Evolutionary conservation across 2,329 filamentous ascomycete species (phyloP).

Genomic region (Diaporthe vexans): DNA sequence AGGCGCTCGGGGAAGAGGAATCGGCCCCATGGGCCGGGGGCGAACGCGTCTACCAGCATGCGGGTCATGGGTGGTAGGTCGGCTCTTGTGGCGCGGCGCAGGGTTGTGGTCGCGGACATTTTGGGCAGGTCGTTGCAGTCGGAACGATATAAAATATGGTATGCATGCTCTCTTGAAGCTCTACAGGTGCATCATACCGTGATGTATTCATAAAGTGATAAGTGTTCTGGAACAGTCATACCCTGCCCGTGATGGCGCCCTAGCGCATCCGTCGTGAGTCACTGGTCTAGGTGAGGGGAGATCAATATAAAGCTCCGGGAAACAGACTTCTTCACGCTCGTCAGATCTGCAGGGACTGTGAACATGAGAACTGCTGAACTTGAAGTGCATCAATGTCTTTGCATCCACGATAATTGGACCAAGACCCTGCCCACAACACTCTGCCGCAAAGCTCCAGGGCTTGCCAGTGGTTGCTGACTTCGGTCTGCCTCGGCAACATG

Average conservation of each 20-base stretch:
- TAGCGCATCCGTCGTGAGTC: not conserved
- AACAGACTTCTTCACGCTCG: not conserved
- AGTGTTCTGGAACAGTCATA: conserved; percentile 1
- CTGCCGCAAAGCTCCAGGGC: too few species aligned
- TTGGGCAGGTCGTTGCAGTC: not conserved
- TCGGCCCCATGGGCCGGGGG: conserved; percentile 33
- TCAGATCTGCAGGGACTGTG: not conserved
- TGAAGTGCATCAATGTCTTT: too few species aligned
- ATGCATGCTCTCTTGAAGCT: not conserved
- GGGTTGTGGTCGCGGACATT: not conserved
- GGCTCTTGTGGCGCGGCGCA: conserved; percentile 24
- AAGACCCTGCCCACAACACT: not conserved
- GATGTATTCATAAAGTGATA: not conserved
- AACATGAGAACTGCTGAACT: too few species aligned
- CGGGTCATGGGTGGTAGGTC: conserved; percentile 25
- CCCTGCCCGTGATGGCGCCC: not conserved
- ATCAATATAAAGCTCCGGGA: not conserved
- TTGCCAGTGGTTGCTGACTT: too few species aligned
- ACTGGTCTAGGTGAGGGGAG: not conserved
- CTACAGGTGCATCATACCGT: not conserved
- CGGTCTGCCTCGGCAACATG: not conserved
- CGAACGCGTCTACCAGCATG: conserved; percentile 23
- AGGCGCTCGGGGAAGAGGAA: conserved; percentile 25
- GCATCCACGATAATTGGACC: too few species aligned
- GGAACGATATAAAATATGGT: not conserved